Evolutionary conservation across 1,139 yeast genomes (phyloP).

Genomic region (Diutina neorugosa): DNA sequence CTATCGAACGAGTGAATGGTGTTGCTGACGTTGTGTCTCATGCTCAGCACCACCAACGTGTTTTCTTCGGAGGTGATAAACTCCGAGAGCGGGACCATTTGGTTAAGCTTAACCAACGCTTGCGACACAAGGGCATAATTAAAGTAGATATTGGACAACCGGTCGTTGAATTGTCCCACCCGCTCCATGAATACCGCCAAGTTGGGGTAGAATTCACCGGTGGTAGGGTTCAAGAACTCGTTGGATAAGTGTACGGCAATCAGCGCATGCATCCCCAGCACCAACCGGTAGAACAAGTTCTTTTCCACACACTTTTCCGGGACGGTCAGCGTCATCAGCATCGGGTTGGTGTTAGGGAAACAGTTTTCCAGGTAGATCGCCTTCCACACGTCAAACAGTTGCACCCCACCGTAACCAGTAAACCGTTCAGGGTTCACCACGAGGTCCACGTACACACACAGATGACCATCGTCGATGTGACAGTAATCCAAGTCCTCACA

Average conservation of each 20-base stretch:
- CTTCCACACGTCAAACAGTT: constrained; percentile 86
- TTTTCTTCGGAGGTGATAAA: constrained; percentile 14
- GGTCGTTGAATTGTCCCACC: constrained; percentile 82
- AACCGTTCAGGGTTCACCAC: constrained; percentile 89
- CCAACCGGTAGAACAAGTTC: constrained; percentile 72
- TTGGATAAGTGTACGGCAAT: constrained; percentile 88
- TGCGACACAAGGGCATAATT: constrained; percentile 83
- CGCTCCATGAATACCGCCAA: constrained; percentile 73
- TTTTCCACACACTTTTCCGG: constrained; percentile 66
- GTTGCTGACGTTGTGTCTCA: constrained; percentile 18
- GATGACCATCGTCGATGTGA: constrained; percentile 43
- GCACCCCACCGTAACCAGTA: constrained; percentile 92
- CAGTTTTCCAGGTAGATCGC: constrained; percentile 90
- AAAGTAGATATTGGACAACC: constrained; percentile 82
- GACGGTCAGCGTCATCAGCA: constrained; percentile 22
- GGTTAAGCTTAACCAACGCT: constrained; percentile 54
- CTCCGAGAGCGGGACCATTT: constrained; percentile 18
- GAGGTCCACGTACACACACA: constrained; percentile 72
- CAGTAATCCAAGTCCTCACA: constrained; percentile 39
- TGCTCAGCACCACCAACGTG: constrained; percentile 13
- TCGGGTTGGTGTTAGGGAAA: constrained; percentile 44
- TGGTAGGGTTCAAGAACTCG: constrained; percentile 55
- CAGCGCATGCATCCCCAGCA: constrained; percentile 93
- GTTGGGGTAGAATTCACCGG: constrained; percentile 68
- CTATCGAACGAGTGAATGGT: constrained; percentile 23